Conservation (phyloP, 2,329 filamentous ascomycete genomes). For the Arthroderma uncinatum region DNA sequence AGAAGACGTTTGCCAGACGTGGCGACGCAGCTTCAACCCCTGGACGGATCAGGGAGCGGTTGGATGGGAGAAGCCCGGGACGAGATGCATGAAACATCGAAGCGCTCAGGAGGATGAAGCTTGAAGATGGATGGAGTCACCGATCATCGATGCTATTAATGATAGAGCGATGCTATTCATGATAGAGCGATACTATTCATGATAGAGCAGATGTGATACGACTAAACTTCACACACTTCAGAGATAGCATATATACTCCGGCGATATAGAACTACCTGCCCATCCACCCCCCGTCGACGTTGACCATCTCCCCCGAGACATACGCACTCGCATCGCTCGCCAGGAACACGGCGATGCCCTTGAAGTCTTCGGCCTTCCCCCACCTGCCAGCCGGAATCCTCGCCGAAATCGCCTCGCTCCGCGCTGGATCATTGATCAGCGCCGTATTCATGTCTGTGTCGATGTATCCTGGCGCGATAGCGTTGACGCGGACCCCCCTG, state of each 20-base stretch:
- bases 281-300: conserved; percentile 91
- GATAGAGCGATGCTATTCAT: too few relatives aligned
- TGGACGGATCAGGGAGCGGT: not conserved
- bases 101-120: not conserved
- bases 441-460: conserved; percentile 91
- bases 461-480: conserved; percentile 81
- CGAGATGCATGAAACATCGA: not conserved
- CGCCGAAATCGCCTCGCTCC: conserved; percentile 55
- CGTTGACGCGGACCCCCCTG: conserved; percentile 75
- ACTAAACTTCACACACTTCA: too few relatives aligned
- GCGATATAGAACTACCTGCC: conserved; percentile 53
- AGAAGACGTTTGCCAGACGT: not conserved
- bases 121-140: too few relatives aligned
- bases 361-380: conserved; percentile 17
- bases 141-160: too few relatives aligned
- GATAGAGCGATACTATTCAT: too few relatives aligned
- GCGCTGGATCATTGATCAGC: conserved; percentile 58
- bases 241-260: too few relatives aligned
- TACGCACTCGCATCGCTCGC: conserved; percentile 18
- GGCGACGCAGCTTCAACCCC: not conserved
- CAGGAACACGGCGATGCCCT: conserved; percentile 17
- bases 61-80: not conserved
- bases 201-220: too few relatives aligned
- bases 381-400: conserved; percentile 16
- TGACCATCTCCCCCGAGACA: conserved; percentile 50